phyloP scores from a whole-genome alignment of 2,329 filamentous ascomycete species.

The Lachnellula cervina region DNA sequence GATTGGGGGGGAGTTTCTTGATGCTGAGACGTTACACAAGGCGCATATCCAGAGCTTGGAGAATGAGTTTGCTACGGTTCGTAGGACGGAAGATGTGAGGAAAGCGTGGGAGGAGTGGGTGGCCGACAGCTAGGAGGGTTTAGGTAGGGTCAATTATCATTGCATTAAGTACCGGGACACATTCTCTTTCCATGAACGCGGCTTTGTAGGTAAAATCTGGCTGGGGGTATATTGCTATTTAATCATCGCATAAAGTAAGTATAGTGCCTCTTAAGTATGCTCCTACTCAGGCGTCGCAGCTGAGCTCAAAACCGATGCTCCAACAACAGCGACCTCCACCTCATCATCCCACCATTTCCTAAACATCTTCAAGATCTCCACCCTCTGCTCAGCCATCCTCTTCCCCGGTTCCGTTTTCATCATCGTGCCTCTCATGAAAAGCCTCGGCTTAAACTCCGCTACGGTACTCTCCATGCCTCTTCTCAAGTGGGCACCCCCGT shows the following conservation, averaged over 20 bases:
- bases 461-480: constrained; percentile 59
- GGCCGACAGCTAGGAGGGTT: neutral
- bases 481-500: constrained; percentile 56
- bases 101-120: constrained; percentile 7
- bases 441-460: constrained; percentile 70
- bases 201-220: neutral
- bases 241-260: neutral
- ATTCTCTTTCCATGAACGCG: neutral
- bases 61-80: constrained; percentile 43
- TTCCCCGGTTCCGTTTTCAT: constrained; percentile 57
- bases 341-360: constrained; percentile 54
- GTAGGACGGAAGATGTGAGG: constrained; percentile 35
- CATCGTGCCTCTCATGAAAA: constrained; percentile 50
- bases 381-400: constrained; percentile 46
- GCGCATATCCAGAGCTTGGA: constrained; percentile 41
- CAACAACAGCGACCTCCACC: constrained; percentile 1
- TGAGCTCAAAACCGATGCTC: neutral
- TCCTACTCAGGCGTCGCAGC: neutral
- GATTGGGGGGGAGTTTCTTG: constrained; percentile 30
- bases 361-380: constrained; percentile 45
- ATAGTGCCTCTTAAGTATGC: no score
- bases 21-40: constrained; percentile 42
- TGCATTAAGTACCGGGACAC: neutral
- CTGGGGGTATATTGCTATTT: neutral
- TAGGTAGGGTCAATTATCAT: neutral